Conservation (phyloP, 2,329 filamentous ascomycete genomes). For the Beauveria pseudobassiana region DNA sequence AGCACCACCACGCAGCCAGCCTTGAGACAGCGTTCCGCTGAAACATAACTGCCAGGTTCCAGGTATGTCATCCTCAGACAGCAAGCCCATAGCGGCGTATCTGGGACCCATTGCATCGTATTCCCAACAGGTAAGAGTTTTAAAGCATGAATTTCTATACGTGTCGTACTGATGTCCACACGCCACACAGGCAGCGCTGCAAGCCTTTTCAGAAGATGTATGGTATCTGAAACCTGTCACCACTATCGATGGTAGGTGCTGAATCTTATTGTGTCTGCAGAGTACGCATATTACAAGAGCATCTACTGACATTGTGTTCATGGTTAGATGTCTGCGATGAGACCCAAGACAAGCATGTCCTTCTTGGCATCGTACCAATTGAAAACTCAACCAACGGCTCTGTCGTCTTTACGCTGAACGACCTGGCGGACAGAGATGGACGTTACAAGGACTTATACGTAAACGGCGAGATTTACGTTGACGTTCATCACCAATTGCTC, state of each 20-base stretch:
- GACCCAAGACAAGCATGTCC: slow-evolving; percentile 58
- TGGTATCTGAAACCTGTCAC: slow-evolving; percentile 43
- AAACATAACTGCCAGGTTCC: background rate
- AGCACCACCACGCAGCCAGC: background rate
- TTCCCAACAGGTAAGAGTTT: slow-evolving; percentile 9
- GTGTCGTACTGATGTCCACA: background rate
- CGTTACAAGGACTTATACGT: slow-evolving; percentile 64
- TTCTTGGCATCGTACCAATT: slow-evolving; percentile 81
- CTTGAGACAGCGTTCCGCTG: background rate
- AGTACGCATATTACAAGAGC: background rate
- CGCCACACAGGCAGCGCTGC: slow-evolving; percentile 33
- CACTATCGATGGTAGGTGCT: slow-evolving; percentile 41
- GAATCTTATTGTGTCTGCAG: slow-evolving; percentile 10
- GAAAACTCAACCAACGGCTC: slow-evolving; percentile 95
- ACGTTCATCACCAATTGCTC: slow-evolving; percentile 82
- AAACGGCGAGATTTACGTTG: slow-evolving; percentile 76
- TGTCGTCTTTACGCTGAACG: slow-evolving; percentile 83
- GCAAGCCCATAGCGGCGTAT: slow-evolving; percentile 10
- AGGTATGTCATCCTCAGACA: background rate
- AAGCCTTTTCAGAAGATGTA: slow-evolving; percentile 39
- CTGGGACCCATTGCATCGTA: slow-evolving; percentile 8
- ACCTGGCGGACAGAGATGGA: slow-evolving; percentile 67
- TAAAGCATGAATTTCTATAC: no score
- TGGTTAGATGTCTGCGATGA: slow-evolving; percentile 66
- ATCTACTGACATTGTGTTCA: background rate